Evolutionary conservation across 352 stramenopile genomes (phyloP), one percentile per base, ranked within the genome.

Genomic region (Elongisporangium undulatum): DNA sequence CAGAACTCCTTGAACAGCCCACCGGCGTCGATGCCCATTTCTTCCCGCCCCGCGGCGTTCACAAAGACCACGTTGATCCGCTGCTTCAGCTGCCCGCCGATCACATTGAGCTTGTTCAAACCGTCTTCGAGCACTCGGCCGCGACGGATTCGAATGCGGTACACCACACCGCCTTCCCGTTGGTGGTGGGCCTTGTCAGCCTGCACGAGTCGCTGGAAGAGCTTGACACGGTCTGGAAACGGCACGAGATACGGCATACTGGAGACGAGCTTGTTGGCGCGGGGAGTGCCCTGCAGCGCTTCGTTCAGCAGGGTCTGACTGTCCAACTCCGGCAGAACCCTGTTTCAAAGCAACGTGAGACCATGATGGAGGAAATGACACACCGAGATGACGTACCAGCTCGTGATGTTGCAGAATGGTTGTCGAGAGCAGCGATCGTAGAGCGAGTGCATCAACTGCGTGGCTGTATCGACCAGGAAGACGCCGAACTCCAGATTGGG

Each of bases 1-100:
- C 90, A 98, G 64, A 98, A 98, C 64, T 99, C 97, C 78, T 99
- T 99, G 66, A 99, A 99, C 0, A 99, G 73, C 0, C 97, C 97
- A 17, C 97, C 97, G 29, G 95, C 88, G 77, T 99, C 97, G 62
- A 99, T 97, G 19, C 97, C 97, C 53, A 81, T 87, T 74, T 99
- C 97, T 75, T 97, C 76, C 12, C 81, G 62, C 8, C 92, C 94
- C 52, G 92, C 82, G 2, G 90, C 77, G 69, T 98, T 98, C 19
- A 93, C 71, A 56, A 93, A 95, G 13, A 89, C 74, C 9, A 91
- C 77, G 49, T 89, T 86, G 56, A 91, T 85, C 19, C 72, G 76
- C 61, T 85, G 92, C 61, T 97, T 97, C 56, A 97, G 74, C 8
- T 96, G 80, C 15, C 68, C 72, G n/a, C 75, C 67, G 34, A 98